Evolutionary conservation across 2,329 filamentous ascomycete genomes (phyloP), one percentile per base, ranked within the genome.

Genomic region (Aspergillus flavus): DNA sequence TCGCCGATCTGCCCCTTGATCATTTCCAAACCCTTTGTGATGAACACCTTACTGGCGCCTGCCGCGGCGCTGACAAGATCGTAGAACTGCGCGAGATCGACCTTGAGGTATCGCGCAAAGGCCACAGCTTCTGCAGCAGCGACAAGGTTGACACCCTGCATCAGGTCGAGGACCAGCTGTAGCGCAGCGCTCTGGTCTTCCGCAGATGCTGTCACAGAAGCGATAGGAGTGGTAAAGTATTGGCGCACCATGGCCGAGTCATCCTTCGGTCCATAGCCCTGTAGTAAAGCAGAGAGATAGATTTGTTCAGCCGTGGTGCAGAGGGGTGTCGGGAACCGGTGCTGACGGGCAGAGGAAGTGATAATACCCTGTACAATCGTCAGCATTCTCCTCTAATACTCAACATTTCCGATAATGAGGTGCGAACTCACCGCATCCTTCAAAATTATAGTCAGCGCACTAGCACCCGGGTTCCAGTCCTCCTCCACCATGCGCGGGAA

Each of bases 291-390:
- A 32, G 85, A 77, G 61, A 89, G 83, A 72, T 90, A 91, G 32
- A 85, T 82, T 73, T 90, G 87, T 76, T 91, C 89, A 12, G 89
- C 88, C 0, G 83, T 81, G 43, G 83, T 84, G 61, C 85, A 86
- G 71, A 92, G 84, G 0, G 87, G 87, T 1, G 84, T 84, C 0
- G 87, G 83, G 73, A 89, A 91, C 32, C 81, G 79, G 59, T 80
- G 77, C 48, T 85, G 79, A 23, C 87, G 81, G 1, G 88, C 87
- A 62, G 87, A 87, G 30, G 86, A 84, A 1, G 89, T 91, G 73
- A 91, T 90, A 75, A 91, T 91, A 57, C 85, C 83, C 71, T 84
- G 23, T 28, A 26, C 7, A 39, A 46, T 12, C 12, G 12, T 39
- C 32, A 55, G 10, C 16, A 54, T n/a, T 28, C 1, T 9, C 2